A percentile compares a stretch with the other conserved stretches of the same genome.
phyloP scores from a whole-genome alignment of 2,329 filamentous ascomycete species.

The Diaporthe helianthi region DNA sequence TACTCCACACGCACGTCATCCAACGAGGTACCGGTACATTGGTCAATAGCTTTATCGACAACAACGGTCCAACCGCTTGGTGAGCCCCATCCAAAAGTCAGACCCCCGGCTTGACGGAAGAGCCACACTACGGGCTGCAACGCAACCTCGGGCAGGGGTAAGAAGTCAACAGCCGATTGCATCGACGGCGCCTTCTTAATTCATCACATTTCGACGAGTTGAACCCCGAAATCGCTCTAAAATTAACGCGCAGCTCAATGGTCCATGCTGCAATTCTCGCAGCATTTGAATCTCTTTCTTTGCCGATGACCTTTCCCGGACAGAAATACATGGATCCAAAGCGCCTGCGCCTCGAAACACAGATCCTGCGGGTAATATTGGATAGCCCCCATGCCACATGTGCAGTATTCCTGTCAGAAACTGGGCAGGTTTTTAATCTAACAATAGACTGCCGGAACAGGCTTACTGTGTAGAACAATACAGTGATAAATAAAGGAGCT shows the following conservation, averaged over 20 bases:
- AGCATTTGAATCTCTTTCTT: background rate
- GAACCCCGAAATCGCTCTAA: background rate
- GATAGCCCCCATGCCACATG: background rate
- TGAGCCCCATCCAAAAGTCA: constrained; percentile 27
- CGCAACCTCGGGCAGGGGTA: constrained; percentile 2
- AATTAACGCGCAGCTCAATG: constrained; percentile 1
- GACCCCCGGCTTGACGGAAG: constrained; percentile 23
- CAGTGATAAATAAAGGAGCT: background rate
- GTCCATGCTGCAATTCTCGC: constrained; percentile 7
- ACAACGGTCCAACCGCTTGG: constrained; percentile 7
- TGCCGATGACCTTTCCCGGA: background rate
- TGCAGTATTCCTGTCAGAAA: too few species aligned
- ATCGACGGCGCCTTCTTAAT: background rate
- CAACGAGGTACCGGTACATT: constrained; percentile 2
- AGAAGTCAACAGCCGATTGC: constrained; percentile 28
- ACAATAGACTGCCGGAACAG: background rate
- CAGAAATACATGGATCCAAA: background rate
- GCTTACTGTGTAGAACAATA: background rate
- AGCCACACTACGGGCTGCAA: constrained; percentile 14
- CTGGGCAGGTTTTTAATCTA: background rate
- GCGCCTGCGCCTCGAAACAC: background rate
- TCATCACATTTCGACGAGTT: constrained; percentile 15
- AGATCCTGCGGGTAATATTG: background rate
- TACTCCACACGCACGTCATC: constrained; percentile 29
- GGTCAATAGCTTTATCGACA: constrained; percentile 22